phyloP scores from a whole-genome alignment of 2,329 filamentous ascomycete genomes.

The Aspergillus hiratsukae region DNA sequence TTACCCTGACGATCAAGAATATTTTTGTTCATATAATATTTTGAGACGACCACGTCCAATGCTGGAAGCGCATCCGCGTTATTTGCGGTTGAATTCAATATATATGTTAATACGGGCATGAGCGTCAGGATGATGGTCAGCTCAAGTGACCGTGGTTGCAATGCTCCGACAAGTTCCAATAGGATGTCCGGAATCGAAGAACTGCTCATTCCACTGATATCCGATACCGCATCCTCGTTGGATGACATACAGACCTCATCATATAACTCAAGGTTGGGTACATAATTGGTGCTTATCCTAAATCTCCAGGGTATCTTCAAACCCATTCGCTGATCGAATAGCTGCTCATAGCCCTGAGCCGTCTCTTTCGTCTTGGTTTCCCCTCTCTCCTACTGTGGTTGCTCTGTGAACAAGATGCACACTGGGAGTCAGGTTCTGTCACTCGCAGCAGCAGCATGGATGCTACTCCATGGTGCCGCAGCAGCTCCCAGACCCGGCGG shows the following conservation, averaged over 20 bases:
- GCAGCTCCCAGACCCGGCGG: slow-evolving; percentile 1
- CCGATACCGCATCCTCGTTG: neutral
- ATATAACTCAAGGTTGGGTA: neutral
- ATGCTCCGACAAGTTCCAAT: neutral
- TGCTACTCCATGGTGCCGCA: slow-evolving; percentile 11
- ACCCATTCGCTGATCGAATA: neutral
- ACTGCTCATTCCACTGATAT: neutral
- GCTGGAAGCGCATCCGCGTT: neutral
- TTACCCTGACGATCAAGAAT: neutral
- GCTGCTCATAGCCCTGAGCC: neutral
- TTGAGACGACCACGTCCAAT: neutral
- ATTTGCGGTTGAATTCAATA: neutral
- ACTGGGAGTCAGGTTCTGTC: slow-evolving; percentile 10
- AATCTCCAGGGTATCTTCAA: neutral
- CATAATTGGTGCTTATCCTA: neutral
- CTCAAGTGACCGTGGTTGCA: neutral
- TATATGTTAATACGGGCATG: neutral
- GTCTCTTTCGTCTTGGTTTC: neutral
- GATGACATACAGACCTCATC: slow-evolving; percentile 7
- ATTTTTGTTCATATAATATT: neutral
- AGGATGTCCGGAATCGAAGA: neutral
- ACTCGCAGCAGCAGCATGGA: slow-evolving; percentile 14
- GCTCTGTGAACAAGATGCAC: slow-evolving; percentile 14
- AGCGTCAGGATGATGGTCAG: neutral
- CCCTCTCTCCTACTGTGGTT: neutral